These are phyloP conservation scores for Hypsizygus marmoreus DNA, from an alignment of 768 basidiomycete species.

Conservation along the genomic window DNA sequence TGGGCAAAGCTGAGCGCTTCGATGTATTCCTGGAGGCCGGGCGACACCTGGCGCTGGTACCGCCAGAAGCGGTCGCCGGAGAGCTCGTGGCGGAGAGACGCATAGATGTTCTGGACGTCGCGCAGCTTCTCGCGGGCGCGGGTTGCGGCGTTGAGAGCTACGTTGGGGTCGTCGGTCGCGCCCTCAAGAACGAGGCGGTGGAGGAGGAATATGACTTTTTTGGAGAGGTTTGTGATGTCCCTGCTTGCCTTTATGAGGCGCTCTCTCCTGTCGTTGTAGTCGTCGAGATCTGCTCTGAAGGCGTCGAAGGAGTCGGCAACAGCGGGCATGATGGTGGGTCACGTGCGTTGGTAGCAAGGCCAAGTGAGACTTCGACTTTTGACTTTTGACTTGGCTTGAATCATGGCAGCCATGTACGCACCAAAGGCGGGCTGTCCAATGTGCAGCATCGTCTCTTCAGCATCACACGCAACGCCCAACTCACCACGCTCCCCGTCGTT, in stretches of 20 bases:
- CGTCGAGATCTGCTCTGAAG: constrained; percentile 77
- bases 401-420: constrained; percentile 59
- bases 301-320: constrained; percentile 47
- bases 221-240: constrained; percentile 88
- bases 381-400: constrained; percentile 10
- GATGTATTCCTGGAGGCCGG: constrained; percentile 93
- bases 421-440: constrained; percentile 74
- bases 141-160: constrained; percentile 46
- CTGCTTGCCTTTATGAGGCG: constrained; percentile 89
- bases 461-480: constrained; percentile 44
- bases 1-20: constrained; percentile 90
- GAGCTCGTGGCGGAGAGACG: constrained; percentile 60
- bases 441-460: constrained; percentile 69
- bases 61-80: constrained; percentile 75
- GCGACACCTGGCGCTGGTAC: constrained; percentile 71
- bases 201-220: constrained; percentile 91
- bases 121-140: constrained; percentile 60
- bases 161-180: constrained; percentile 28
- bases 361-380: too few species aligned
- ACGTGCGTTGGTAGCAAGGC: constrained; percentile 13
- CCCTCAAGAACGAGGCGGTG: constrained; percentile 63
- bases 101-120: constrained; percentile 69
- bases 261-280: constrained; percentile 85
- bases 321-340: constrained; percentile 16
- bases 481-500: constrained; percentile 49